Conservation (phyloP, 2,329 filamentous ascomycete species). For the Cladosporium cucumerinum region DNA sequence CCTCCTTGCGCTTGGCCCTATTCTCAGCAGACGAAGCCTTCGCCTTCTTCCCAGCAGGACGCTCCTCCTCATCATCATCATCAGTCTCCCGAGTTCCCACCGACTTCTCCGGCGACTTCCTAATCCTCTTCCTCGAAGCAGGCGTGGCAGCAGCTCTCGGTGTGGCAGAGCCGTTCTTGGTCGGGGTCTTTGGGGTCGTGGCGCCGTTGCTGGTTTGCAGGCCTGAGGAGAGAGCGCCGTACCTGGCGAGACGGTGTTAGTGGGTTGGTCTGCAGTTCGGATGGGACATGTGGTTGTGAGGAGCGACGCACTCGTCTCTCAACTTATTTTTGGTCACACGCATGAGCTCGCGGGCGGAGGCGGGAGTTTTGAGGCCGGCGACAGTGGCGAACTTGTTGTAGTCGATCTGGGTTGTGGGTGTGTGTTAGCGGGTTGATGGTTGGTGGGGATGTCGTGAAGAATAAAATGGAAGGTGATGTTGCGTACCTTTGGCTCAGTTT, state of each 20-base stretch:
- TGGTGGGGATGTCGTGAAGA: background rate
- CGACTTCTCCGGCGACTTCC: slow-evolving; percentile 11
- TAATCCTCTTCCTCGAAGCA: slow-evolving; percentile 14
- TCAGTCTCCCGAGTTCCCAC: background rate
- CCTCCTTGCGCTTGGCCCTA: background rate
- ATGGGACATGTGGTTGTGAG: background rate
- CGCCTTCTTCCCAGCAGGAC: background rate
- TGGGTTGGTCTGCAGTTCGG: background rate
- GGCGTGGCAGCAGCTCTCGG: slow-evolving; percentile 1
- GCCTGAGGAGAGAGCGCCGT: slow-evolving; percentile 8
- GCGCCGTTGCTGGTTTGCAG: slow-evolving; percentile 1
- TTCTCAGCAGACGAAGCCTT: background rate
- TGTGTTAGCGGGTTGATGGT: background rate
- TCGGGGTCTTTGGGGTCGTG: background rate
- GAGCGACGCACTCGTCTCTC: slow-evolving; percentile 25
- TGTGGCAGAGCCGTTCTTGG: background rate
- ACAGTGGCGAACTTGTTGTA: slow-evolving; percentile 32
- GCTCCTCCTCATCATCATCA: background rate
- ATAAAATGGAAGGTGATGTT: background rate
- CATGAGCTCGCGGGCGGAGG: slow-evolving; percentile 33
- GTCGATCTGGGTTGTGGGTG: slow-evolving; percentile 29
- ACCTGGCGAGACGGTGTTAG: background rate
- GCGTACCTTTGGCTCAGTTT: slow-evolving; percentile 30
- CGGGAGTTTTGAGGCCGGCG: slow-evolving; percentile 27
- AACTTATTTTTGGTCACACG: slow-evolving; percentile 36